phyloP scores from a whole-genome alignment of 2,329 filamentous ascomycete genomes.

The Cryphonectria parasitica region DNA sequence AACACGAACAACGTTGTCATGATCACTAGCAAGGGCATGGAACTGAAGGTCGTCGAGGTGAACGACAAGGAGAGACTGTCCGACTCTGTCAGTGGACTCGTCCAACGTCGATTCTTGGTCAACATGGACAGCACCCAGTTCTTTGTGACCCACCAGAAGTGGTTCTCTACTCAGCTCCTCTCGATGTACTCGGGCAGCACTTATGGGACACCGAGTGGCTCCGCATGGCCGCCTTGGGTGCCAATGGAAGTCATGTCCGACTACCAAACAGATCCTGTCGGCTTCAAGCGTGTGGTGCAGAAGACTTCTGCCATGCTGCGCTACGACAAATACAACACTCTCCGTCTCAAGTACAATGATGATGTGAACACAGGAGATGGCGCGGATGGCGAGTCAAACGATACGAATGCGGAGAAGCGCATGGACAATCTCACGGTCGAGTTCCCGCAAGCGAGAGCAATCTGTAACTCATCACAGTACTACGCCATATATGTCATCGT shows the following conservation, averaged over 20 bases:
- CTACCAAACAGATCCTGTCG: constrained; percentile 89
- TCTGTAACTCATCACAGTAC: constrained; percentile 97
- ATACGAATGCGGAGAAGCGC: constrained; percentile 67
- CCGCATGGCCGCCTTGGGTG: constrained; percentile 97
- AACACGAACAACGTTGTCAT: constrained; percentile 96
- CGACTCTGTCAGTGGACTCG: constrained; percentile 91
- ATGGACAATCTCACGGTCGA: constrained; percentile 97
- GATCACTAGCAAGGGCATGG: constrained; percentile 97
- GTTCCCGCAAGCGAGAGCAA: constrained; percentile 90
- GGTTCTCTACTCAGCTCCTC: constrained; percentile 79
- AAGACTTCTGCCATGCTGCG: constrained; percentile 93
- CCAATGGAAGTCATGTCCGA: constrained; percentile 99
- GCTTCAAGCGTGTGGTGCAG: constrained; percentile 97
- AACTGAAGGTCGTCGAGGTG: constrained; percentile 94
- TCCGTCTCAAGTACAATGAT: constrained; percentile 96
- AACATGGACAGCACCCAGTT: constrained; percentile 98
- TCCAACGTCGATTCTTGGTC: constrained; percentile 90
- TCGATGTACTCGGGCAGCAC: constrained; percentile 93
- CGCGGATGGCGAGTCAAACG: constrained; percentile 52
- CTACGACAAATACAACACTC: constrained; percentile 97
- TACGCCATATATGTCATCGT: constrained; percentile 99
- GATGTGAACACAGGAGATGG: constrained; percentile 73
- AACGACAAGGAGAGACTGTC: constrained; percentile 95
- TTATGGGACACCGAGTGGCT: constrained; percentile 83
- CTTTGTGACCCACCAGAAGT: constrained; percentile 94